A percentile compares a stretch with the other conserved stretches of the same genome.
Conservation (phyloP, 192 early-diverging fungal species). For the Backusella parvicylindrica region DNA sequence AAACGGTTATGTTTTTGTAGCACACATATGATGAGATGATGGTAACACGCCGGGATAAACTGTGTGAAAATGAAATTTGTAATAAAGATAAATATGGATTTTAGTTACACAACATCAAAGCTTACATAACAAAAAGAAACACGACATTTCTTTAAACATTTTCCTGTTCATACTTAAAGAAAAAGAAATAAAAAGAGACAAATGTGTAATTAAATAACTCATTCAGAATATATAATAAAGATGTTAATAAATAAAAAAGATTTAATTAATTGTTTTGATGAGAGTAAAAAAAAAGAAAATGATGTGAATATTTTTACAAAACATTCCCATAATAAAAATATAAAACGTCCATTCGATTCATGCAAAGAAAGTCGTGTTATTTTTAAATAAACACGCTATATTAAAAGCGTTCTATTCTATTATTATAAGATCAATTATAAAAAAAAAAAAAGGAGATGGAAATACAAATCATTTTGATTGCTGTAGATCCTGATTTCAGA, state of each 20-base stretch:
- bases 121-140: not conserved
- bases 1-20: not conserved
- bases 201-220: not conserved
- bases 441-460: not conserved
- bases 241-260: not conserved
- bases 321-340: not conserved
- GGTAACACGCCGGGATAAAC: not conserved
- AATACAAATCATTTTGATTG: not conserved
- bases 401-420: not conserved
- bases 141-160: not conserved
- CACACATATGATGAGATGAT: not conserved
- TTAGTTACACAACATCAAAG: not conserved
- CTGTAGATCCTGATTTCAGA: not conserved
- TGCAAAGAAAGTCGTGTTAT: not conserved
- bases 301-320: not conserved
- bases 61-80: not conserved
- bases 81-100: not conserved
- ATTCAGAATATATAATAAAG: not conserved
- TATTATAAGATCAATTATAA: not conserved
- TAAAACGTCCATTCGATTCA: not conserved
- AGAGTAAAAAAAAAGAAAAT: not conserved
- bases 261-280: not conserved
- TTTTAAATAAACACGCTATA: not conserved
- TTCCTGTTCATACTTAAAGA: not conserved
- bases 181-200: not conserved